Evolutionary conservation across 2,329 filamentous ascomycete species (phyloP).

Genomic region (Chlorencoelia australis): DNA sequence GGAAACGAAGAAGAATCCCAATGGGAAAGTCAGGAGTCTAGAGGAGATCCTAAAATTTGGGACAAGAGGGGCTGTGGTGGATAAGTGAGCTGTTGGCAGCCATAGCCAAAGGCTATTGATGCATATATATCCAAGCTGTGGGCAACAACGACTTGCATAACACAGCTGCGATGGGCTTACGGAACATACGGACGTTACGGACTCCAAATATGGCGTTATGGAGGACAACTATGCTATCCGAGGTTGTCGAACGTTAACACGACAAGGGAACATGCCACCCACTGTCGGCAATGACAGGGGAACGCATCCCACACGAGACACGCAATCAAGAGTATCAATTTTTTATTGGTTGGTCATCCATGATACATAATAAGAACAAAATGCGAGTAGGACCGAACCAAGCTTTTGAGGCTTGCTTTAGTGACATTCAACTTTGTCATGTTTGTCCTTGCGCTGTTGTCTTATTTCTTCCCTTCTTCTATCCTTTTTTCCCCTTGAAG

Average conservation of each 20-base stretch:
- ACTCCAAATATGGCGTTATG: neutral
- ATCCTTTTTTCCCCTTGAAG: neutral
- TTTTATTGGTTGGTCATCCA: too few species aligned
- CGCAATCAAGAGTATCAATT: too few species aligned
- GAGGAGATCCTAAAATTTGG: conserved; percentile 40
- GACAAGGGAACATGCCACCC: too few species aligned
- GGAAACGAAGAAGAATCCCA: conserved; percentile 13
- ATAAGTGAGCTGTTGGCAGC: neutral
- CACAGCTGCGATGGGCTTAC: too few species aligned
- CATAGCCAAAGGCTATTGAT: neutral
- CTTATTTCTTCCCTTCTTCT: neutral
- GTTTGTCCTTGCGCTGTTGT: too few species aligned
- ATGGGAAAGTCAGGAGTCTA: conserved; percentile 23
- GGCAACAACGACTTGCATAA: too few species aligned
- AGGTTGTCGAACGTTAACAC: neutral
- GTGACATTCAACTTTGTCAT: too few species aligned
- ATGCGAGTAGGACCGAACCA: neutral
- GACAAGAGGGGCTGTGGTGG: conserved; percentile 32
- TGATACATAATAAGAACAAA: neutral
- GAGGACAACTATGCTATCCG: neutral
- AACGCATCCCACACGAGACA: too few species aligned
- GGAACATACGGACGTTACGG: too few species aligned
- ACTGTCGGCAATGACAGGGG: too few species aligned
- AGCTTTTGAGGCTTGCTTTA: too few species aligned
- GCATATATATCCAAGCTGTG: too few species aligned